phyloP scores from a whole-genome alignment of 2,329 filamentous ascomycete genomes.

The Fusarium gaditjirri region DNA sequence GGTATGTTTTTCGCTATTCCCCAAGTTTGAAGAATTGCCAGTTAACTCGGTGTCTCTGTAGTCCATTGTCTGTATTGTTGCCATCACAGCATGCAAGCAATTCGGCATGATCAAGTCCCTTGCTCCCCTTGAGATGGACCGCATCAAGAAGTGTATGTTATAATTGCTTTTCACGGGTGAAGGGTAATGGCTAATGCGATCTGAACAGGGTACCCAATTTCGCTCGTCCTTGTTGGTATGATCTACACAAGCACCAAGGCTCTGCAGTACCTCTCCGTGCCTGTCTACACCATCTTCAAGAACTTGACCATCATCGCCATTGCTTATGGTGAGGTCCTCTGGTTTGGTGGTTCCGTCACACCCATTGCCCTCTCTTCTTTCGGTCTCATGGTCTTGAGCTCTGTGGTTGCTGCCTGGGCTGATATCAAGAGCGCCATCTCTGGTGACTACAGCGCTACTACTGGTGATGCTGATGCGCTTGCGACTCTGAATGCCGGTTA shows the following conservation, averaged over 20 bases:
- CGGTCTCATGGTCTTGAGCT: conserved; percentile 95
- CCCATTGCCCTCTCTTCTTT: conserved; percentile 91
- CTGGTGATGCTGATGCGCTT: conserved; percentile 70
- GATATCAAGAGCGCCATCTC: conserved; percentile 89
- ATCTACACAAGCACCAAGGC: conserved; percentile 98
- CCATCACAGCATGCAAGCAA: conserved; percentile 86
- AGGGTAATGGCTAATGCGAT: not conserved
- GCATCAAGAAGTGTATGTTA: conserved; percentile 87
- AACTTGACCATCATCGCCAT: conserved; percentile 99
- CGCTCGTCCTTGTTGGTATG: conserved; percentile 95
- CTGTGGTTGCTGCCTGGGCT: conserved; percentile 94
- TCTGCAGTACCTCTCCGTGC: conserved; percentile 94
- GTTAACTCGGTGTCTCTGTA: conserved; percentile 50
- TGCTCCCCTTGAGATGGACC: conserved; percentile 83
- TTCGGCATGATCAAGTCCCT: conserved; percentile 83
- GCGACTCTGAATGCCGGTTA: conserved; percentile 95
- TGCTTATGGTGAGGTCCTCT: conserved; percentile 96
- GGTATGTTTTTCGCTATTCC: conserved; percentile 63
- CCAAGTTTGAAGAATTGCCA: not conserved
- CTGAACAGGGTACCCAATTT: conserved; percentile 90
- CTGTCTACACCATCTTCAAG: conserved; percentile 99
- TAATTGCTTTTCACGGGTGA: not conserved
- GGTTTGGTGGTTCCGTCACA: conserved; percentile 95
- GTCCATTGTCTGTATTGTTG: conserved; percentile 88
- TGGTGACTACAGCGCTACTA: conserved; percentile 56